Evolutionary conservation across 345 rosid genomes (phyloP), one percentile per base, ranked within the genome.

Genomic region (Syzygium aromaticum): DNA sequence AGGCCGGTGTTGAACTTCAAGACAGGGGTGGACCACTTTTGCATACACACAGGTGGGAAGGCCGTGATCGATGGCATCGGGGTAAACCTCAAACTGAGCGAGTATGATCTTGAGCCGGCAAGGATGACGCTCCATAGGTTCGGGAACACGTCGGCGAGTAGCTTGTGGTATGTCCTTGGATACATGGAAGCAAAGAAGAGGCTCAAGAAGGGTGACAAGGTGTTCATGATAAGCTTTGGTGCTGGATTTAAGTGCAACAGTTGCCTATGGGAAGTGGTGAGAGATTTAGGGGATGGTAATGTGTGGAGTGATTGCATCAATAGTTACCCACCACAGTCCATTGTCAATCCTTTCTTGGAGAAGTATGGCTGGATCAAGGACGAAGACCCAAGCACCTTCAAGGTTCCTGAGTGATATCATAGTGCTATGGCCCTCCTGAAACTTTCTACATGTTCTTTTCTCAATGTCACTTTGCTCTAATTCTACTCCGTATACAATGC

Each of bases 141-240:
- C 86, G 99, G 99, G 23, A 98, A 98, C 94, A 98, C 99, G 7
- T 98, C 99, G 0, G 98, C 99, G 0, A 84, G 97, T 77, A 96
- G 99, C 86, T 91, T 98, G 23, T 98, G 99, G 99, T 98, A 98
- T 85, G 99, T 98, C 25, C 89, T 98, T 73, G 96, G 90, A 3
- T 98, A 98, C 90, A 94, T 98, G 99, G 98, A 94, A 54, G 99
- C 98, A 1, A 98, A 98, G 89, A 92, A 88, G 92, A 91, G 99
- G 88, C 67, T 98, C 28, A 96, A 93, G 88, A 95, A 90, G 86
- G 97, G 99, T 33, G 98, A 96, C 33, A 92, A 93, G 86, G 92
- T 96, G 53, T 89, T 94, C 86, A 95, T 93, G 98, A 86, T 95
- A 46, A 93, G 96, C 86, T 95, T 95, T n/a, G 96, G 98, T 21